Percentiles rank a stretch among this genome's conserved stretches.
Evolutionary conservation across 208 protist species (phyloP).

Genomic region (Leishmania tarentolae): DNA sequence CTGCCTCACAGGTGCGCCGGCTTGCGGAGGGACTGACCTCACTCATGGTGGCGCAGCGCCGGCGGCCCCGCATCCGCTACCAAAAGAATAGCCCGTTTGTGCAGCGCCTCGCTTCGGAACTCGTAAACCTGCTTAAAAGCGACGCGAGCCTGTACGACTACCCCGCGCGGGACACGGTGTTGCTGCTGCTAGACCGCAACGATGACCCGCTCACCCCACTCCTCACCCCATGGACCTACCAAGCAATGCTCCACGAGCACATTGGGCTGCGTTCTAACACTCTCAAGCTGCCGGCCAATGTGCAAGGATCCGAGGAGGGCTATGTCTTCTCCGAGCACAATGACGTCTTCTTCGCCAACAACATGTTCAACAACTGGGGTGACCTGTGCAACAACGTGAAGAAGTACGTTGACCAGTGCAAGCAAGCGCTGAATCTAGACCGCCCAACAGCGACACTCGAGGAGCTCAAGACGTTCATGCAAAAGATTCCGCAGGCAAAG

Average conservation of each 20-base stretch:
- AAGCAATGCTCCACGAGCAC: constrained; percentile 99
- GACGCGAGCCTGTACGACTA: constrained; percentile 92
- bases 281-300: constrained; percentile 57
- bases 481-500: constrained; percentile 81
- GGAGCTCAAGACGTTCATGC: constrained; percentile 87
- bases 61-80: constrained; percentile 71
- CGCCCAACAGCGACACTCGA: constrained; percentile 84
- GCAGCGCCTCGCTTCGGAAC: constrained; percentile 65
- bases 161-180: constrained; percentile 56
- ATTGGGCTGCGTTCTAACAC: constrained; percentile 95
- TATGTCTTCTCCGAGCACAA: constrained; percentile 90
- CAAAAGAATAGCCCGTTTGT: constrained; percentile 68
- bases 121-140: constrained; percentile 67
- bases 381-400: constrained; percentile 96
- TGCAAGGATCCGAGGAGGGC: constrained; percentile 53
- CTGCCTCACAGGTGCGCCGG: constrained; percentile 38
- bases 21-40: constrained; percentile 75
- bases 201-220: constrained; percentile 97
- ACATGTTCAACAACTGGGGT: constrained; percentile 98
- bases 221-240: constrained; percentile 99
- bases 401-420: constrained; percentile 93
- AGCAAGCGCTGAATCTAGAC: constrained; percentile 81
- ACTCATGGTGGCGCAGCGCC: constrained; percentile 79
- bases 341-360: constrained; percentile 95
- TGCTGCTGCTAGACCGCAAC: constrained; percentile 84